Evolutionary conservation across 495 filamentous ascomycete genomes (phyloP).

Genomic region (Penicillium atrosanguineum): DNA sequence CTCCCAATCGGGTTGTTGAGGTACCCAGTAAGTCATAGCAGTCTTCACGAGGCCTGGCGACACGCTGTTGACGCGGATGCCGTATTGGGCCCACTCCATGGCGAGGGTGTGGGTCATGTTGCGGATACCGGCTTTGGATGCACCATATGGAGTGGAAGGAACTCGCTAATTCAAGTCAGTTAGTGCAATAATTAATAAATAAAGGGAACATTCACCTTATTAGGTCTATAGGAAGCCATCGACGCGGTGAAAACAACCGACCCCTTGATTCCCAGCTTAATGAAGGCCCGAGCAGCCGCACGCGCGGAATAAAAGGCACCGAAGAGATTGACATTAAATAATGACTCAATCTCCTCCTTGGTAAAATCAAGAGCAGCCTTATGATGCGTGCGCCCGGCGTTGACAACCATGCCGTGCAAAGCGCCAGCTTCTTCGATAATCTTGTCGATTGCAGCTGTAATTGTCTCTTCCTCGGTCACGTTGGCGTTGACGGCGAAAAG

Average conservation of each 20-base stretch:
- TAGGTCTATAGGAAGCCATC: slow-evolving; percentile 48
- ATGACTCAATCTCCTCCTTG: slow-evolving; percentile 36
- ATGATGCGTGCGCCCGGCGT: slow-evolving; percentile 46
- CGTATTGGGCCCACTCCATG: slow-evolving; percentile 48
- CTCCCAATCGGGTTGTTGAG: slow-evolving; percentile 39
- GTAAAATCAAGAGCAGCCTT: slow-evolving; percentile 44
- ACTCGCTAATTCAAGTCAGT: slow-evolving; percentile 23
- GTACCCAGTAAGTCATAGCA: slow-evolving; percentile 40
- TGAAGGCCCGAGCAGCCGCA: slow-evolving; percentile 38
- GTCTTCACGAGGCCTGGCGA: slow-evolving; percentile 40
- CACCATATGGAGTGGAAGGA: slow-evolving; percentile 32
- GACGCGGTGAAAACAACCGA: slow-evolving; percentile 46
- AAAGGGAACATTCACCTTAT: slow-evolving; percentile 27
- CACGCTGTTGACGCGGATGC: slow-evolving; percentile 44
- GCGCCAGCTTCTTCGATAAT: slow-evolving; percentile 33
- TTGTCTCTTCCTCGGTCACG: slow-evolving; percentile 36
- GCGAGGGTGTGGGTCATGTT: slow-evolving; percentile 43
- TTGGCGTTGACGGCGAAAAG: slow-evolving; percentile 35
- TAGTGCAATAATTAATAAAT: background rate
- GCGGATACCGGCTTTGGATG: slow-evolving; percentile 31
- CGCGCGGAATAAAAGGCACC: slow-evolving; percentile 39
- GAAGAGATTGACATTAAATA: slow-evolving; percentile 44
- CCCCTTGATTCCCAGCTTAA: slow-evolving; percentile 41
- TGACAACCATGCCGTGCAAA: slow-evolving; percentile 38
- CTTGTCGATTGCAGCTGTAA: slow-evolving; percentile 35